These are phyloP conservation scores for Aspergillus saccharolyticus DNA, from an alignment of 495 filamentous ascomycete genomes.

Conservation along the genomic window DNA sequence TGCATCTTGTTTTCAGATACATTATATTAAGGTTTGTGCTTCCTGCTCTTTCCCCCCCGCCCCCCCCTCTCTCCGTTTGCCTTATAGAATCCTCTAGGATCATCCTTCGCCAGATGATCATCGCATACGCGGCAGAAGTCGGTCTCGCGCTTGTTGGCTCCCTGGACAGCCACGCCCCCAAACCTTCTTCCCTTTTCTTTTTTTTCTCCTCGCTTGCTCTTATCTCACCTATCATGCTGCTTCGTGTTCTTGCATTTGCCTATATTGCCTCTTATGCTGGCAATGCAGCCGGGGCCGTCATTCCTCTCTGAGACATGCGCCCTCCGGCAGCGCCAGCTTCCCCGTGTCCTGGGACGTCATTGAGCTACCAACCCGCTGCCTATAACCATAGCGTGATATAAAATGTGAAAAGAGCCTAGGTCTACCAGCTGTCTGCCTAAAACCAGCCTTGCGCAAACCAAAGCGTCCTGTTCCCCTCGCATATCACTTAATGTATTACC, in stretches of 20 bases:
- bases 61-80: neutral
- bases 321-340: neutral
- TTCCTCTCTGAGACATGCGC: constrained; percentile 7
- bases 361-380: neutral
- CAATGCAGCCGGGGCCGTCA: neutral
- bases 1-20: neutral
- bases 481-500: constrained; percentile 14
- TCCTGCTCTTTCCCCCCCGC: neutral
- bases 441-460: neutral
- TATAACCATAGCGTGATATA: constrained; percentile 4
- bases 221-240: neutral
- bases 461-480: constrained; percentile 6
- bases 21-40: neutral
- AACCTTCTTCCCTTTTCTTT: constrained; percentile 4
- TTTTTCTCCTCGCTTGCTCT: neutral
- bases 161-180: neutral
- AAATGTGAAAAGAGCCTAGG: neutral
- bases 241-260: constrained; percentile 5
- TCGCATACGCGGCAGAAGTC: neutral
- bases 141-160: neutral
- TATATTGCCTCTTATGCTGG: neutral
- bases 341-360: constrained; percentile 8
- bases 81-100: neutral
- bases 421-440: neutral
- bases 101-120: neutral